A percentile compares a stretch with the other conserved stretches of the same genome.
phyloP scores from a whole-genome alignment of 495 filamentous ascomycete species.

The Rhypophila decipiens region DNA sequence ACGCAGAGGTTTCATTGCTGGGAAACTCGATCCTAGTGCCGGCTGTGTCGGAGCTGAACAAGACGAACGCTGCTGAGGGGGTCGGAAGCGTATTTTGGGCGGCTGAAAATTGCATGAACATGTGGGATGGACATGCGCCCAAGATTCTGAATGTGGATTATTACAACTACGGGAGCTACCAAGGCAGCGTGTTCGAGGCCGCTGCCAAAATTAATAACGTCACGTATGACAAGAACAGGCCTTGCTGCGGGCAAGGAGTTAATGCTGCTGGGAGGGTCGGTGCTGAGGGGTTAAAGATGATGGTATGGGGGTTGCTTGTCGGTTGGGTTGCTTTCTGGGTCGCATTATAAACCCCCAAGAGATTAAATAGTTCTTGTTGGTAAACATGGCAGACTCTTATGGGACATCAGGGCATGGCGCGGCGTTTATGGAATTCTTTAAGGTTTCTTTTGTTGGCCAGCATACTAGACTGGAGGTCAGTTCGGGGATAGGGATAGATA shows the following conservation, averaged over 20 bases:
- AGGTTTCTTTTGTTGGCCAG: too few species aligned
- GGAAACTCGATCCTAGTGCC: slow-evolving; percentile 65
- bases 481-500: too few species aligned
- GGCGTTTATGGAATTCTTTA: too few species aligned
- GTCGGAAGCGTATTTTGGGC: slow-evolving; percentile 66
- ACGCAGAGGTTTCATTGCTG: slow-evolving; percentile 60
- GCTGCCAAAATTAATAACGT: slow-evolving; percentile 83
- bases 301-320: background rate
- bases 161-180: slow-evolving; percentile 62
- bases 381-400: too few species aligned
- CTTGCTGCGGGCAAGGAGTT: slow-evolving; percentile 58
- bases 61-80: slow-evolving; percentile 63
- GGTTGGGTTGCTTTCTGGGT: background rate
- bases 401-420: too few species aligned
- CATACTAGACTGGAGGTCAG: too few species aligned
- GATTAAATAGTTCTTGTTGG: too few species aligned
- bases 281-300: slow-evolving; percentile 1
- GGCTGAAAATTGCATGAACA: slow-evolving; percentile 57
- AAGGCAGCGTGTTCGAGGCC: slow-evolving; percentile 85
- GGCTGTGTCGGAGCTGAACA: slow-evolving; percentile 56
- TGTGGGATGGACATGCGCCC: slow-evolving; percentile 67
- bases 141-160: slow-evolving; percentile 89
- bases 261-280: slow-evolving; percentile 13
- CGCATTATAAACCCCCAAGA: too few species aligned
- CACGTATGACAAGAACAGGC: slow-evolving; percentile 60